A percentile compares a stretch with the other conserved stretches of the same genome.
These are phyloP conservation scores for Pestalotiopsis sp. DNA, from an alignment of 2,329 filamentous ascomycete species.

Conservation along the genomic window DNA sequence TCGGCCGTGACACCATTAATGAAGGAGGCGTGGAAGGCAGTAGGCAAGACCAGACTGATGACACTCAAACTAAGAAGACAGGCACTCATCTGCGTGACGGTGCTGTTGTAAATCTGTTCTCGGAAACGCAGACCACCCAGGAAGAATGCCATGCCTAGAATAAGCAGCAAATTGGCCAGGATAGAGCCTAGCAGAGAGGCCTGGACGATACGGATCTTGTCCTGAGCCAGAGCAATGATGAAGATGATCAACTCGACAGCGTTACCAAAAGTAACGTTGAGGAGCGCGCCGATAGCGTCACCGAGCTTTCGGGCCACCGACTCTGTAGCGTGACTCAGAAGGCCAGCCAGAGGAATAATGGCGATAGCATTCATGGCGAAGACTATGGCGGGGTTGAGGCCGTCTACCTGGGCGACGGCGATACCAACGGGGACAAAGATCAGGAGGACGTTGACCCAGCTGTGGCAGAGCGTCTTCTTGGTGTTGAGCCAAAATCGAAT, in stretches of 20 bases:
- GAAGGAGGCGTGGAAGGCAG: slow-evolving; percentile 91
- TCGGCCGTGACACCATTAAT: slow-evolving; percentile 64
- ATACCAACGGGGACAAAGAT: slow-evolving; percentile 81
- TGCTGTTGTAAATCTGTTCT: slow-evolving; percentile 95
- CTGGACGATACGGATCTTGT: slow-evolving; percentile 89
- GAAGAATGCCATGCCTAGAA: slow-evolving; percentile 90
- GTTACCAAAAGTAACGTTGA: slow-evolving; percentile 80
- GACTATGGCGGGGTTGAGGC: slow-evolving; percentile 60
- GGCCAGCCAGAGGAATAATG: slow-evolving; percentile 72
- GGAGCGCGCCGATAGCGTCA: slow-evolving; percentile 70
- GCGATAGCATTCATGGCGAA: slow-evolving; percentile 77
- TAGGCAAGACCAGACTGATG: slow-evolving; percentile 84
- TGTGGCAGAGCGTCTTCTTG: slow-evolving; percentile 66
- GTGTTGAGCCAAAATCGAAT: slow-evolving; percentile 49
- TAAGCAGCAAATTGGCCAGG: slow-evolving; percentile 82
- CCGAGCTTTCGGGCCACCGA: slow-evolving; percentile 73
- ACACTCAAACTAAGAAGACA: slow-evolving; percentile 89
- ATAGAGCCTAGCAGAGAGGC: slow-evolving; percentile 89
- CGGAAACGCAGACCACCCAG: slow-evolving; percentile 83
- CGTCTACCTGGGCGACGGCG: slow-evolving; percentile 55
- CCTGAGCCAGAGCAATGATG: slow-evolving; percentile 76
- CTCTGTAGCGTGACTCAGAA: slow-evolving; percentile 75
- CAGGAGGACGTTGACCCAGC: slow-evolving; percentile 77
- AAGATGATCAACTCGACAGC: slow-evolving; percentile 81
- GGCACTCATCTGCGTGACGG: slow-evolving; percentile 94